Evolutionary conservation across 2,329 filamentous ascomycete genomes (phyloP).

Genomic region (Magnaporthiopsis incrustans): DNA sequence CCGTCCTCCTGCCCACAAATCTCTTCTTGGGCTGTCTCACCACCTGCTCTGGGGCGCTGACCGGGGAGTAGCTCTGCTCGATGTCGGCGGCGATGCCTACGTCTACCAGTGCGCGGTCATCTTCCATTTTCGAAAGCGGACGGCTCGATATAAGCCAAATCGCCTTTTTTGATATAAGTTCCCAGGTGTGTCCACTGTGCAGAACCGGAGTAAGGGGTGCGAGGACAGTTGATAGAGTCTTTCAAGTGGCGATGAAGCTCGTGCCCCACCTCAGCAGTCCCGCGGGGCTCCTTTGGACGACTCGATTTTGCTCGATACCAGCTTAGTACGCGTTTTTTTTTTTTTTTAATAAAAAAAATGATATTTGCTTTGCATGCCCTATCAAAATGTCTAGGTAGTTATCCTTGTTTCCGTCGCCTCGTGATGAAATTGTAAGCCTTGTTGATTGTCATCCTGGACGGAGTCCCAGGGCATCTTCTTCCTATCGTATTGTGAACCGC

Average conservation of each 20-base stretch:
- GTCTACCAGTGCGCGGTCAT: slow-evolving; percentile 63
- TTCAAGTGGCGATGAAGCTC: neutral
- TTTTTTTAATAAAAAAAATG: too few relatives aligned
- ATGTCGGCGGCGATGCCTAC: slow-evolving; percentile 62
- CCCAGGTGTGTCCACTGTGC: neutral
- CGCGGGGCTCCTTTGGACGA: neutral
- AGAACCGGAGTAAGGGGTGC: neutral
- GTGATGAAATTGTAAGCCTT: too few relatives aligned
- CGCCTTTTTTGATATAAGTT: neutral
- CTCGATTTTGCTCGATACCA: neutral
- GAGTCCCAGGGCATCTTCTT: neutral
- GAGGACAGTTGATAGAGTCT: slow-evolving; percentile 6
- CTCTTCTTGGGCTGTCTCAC: slow-evolving; percentile 76
- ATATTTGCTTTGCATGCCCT: too few relatives aligned
- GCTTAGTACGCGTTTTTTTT: too few relatives aligned
- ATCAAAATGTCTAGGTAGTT: too few relatives aligned
- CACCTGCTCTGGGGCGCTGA: slow-evolving; percentile 8
- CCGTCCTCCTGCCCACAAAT: slow-evolving; percentile 78
- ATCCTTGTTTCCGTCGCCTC: too few relatives aligned
- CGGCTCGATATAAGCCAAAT: neutral
- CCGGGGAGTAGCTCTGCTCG: slow-evolving; percentile 25
- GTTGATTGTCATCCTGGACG: neutral
- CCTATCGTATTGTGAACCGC: too few relatives aligned
- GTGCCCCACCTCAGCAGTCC: neutral
- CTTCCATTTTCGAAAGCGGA: slow-evolving; percentile 51